Base-by-base conservation (phyloP, 2,329 filamentous ascomycete species). In the Malbranchea zuffiana region DNA sequence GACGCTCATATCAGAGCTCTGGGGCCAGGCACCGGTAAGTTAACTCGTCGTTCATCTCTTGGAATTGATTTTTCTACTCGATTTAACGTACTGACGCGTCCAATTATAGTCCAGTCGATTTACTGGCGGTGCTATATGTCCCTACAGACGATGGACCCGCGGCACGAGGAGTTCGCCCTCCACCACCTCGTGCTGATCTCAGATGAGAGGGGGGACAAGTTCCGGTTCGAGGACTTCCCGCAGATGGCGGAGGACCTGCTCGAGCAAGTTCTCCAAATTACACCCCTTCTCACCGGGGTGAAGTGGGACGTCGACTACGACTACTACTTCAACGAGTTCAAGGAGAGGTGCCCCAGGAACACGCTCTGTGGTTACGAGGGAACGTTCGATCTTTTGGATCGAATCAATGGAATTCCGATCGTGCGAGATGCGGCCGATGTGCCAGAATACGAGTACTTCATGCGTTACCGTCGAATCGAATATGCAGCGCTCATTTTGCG, bases 151-250 rank as follows among this genome's bases (percentile, higher is more conserved):
- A 75, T 76, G 2, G 75, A 93, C 17, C 72, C 73, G 3, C 72
- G 78, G 8, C 88, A 98, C 55, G 82, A 95, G 50, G 78, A 84
- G n/a, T 96, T 92, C 60, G 88, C 86, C 0, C 67, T 96, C 7
- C 85, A 93, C 50, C 88, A 96, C 51, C 65, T 96, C 3, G 86
- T 96, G 42, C 93, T 94, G 56, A 95, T 96, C 18, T 95, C 87
- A 0, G 90, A 80, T 53, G 87, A 96, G 58, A 75, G 87, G 28
- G 88, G 88, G 30, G 90, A 96, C 56, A 94, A 94, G 59, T 95
- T 93, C 62, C 82, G 84, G 43, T 95, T 96, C 47, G 86, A 93
- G 49, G 82, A 84, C 4, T 96, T 95, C 49, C 80, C 83, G 1
- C 80, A 84, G 6, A 70, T 98, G 18, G 84, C 85, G 0, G 90